Conservation (phyloP, 2,329 filamentous ascomycete species). For the Cladophialophora immunda region DNA sequence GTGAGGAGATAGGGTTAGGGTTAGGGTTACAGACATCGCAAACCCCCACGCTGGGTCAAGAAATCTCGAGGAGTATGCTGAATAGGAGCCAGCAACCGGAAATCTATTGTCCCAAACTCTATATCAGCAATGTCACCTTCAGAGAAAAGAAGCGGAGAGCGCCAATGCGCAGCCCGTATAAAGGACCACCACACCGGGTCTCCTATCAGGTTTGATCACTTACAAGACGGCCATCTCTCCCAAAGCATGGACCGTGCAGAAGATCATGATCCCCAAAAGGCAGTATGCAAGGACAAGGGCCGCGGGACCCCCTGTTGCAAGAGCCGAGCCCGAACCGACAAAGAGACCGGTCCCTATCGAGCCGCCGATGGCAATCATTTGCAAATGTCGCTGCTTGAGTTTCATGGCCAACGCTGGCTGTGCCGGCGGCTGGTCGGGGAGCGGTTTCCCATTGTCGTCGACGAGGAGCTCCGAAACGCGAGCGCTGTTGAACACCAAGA, state of each 20-base stretch:
- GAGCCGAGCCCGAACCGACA: conserved; percentile 77
- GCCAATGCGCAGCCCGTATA: too few species aligned
- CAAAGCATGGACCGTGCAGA: conserved; percentile 87
- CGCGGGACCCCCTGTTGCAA: conserved; percentile 77
- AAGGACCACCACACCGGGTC: not conserved
- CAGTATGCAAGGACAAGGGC: conserved; percentile 77
- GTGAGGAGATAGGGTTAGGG: not conserved
- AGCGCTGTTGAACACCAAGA: conserved; percentile 33
- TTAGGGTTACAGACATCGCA: conserved; percentile 71
- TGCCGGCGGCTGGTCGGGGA: conserved; percentile 70
- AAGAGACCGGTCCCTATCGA: conserved; percentile 91
- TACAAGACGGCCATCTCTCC: conserved; percentile 83
- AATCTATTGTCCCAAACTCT: conserved; percentile 54
- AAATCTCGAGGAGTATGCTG: conserved; percentile 88
- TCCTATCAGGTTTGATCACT: not conserved
- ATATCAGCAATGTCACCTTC: not conserved
- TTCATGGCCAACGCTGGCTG: conserved; percentile 78
- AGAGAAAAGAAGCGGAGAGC: not conserved
- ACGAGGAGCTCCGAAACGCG: conserved; percentile 46
- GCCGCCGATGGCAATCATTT: conserved; percentile 73
- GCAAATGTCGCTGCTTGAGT: conserved; percentile 83
- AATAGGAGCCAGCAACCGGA: conserved; percentile 89
- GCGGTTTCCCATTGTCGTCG: conserved; percentile 63
- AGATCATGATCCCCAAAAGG: conserved; percentile 85
- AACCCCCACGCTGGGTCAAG: conserved; percentile 94